These are phyloP conservation scores for Chrysosphaeria jannelii DNA, from an alignment of 2,329 filamentous ascomycete species.

Conservation along the genomic window DNA sequence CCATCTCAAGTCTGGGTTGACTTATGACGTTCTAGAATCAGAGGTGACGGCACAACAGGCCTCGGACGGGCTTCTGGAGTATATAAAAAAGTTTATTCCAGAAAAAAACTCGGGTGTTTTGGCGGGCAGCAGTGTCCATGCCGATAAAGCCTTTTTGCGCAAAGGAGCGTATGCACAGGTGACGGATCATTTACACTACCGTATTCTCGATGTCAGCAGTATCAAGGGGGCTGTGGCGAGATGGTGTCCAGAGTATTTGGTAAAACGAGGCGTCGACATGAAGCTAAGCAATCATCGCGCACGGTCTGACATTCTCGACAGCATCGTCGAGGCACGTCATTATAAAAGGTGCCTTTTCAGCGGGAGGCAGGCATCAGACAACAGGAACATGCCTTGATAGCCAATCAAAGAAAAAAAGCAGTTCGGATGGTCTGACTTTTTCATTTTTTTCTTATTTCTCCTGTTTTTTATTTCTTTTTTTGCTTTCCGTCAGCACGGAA, in stretches of 20 bases:
- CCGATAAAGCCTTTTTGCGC: slow-evolving; percentile 55
- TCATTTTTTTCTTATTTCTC: neutral
- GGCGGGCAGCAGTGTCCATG: slow-evolving; percentile 81
- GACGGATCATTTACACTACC: slow-evolving; percentile 54
- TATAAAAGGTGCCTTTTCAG: slow-evolving; percentile 29
- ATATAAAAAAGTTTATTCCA: slow-evolving; percentile 45
- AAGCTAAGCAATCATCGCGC: slow-evolving; percentile 40
- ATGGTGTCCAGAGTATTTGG: slow-evolving; percentile 39
- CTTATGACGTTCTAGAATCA: slow-evolving; percentile 42
- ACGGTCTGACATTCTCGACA: slow-evolving; percentile 72
- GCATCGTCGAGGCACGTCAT: slow-evolving; percentile 69
- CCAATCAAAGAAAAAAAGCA: no score
- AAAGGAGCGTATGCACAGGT: slow-evolving; percentile 44
- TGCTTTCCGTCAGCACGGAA: neutral
- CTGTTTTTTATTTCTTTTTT: neutral
- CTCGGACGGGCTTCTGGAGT: slow-evolving; percentile 40
- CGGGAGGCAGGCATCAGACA: no score
- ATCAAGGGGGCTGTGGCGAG: slow-evolving; percentile 72
- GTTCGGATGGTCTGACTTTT: no score
- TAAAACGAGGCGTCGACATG: slow-evolving; percentile 22
- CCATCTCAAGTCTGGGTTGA: slow-evolving; percentile 58
- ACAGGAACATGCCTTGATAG: no score
- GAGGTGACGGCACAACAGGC: slow-evolving; percentile 41
- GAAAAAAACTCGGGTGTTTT: slow-evolving; percentile 36
- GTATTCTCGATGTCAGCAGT: slow-evolving; percentile 71